These are phyloP conservation scores for Bacterosira constricta DNA, from an alignment of 108 stramenopile genomes.

Conservation along the genomic window DNA sequence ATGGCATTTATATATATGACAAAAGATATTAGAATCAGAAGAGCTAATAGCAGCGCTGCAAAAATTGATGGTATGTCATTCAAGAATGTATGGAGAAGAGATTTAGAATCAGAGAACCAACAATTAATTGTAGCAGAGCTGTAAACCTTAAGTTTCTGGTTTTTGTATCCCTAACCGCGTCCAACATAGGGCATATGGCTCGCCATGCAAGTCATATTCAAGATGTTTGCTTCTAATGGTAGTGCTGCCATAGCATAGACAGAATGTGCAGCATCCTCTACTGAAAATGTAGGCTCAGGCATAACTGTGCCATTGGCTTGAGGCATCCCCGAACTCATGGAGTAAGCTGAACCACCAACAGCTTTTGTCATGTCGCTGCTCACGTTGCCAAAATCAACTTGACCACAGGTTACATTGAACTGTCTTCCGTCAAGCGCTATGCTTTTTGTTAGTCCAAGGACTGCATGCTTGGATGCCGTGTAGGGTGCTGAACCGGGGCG, in stretches of 20 bases:
- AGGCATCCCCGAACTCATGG: conserved; percentile 57
- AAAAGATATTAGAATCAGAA: too few relatives aligned
- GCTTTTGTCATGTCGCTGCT: conserved; percentile 47
- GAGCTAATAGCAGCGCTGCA: too few relatives aligned
- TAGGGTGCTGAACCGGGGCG: conserved; percentile 77
- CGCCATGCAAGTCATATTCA: conserved; percentile 80
- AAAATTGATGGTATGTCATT: too few relatives aligned
- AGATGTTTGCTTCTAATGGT: conserved; percentile 66
- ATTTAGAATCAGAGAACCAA: too few relatives aligned
- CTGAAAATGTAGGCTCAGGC: conserved; percentile 58
- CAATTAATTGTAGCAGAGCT: too few relatives aligned
- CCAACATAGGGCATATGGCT: conserved; percentile 77
- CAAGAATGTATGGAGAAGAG: too few relatives aligned
- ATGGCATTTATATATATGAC: too few relatives aligned
- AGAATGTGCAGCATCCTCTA: conserved; percentile 71
- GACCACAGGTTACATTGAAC: conserved; percentile 60
- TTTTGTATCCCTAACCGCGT: too few relatives aligned
- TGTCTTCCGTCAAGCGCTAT: conserved; percentile 76
- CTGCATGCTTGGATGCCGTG: conserved; percentile 78
- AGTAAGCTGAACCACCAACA: conserved; percentile 13
- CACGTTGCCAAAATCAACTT: conserved; percentile 84
- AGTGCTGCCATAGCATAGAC: conserved; percentile 77
- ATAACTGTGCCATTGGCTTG: conserved; percentile 65
- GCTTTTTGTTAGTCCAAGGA: conserved; percentile 69
- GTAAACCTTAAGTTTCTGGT: too few relatives aligned